A percentile compares a stretch with the other conserved stretches of the same genome.
Conservation (phyloP, 2,329 filamentous ascomycete species). For the Grosmannia huntii region DNA sequence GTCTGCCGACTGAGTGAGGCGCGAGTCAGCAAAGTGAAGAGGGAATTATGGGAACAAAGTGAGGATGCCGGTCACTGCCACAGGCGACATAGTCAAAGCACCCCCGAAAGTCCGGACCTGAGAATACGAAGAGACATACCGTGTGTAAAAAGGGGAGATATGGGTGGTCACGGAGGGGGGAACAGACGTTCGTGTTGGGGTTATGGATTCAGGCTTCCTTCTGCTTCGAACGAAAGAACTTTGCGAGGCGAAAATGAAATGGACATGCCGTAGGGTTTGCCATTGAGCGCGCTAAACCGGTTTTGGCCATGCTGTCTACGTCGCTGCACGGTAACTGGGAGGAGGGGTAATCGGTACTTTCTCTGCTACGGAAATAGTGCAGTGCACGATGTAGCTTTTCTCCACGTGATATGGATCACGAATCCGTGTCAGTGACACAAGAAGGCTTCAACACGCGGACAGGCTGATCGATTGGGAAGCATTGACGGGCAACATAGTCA, state of each 20-base stretch:
- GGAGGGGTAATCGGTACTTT: background rate
- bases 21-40: background rate
- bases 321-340: background rate
- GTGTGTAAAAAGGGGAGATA: background rate
- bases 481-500: background rate
- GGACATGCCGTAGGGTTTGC: conserved; percentile 6
- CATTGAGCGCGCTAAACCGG: conserved; percentile 3
- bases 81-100: background rate
- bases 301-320: background rate
- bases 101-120: background rate
- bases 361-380: background rate
- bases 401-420: background rate
- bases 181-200: background rate
- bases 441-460: background rate
- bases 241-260: conserved; percentile 4
- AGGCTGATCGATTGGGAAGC: background rate
- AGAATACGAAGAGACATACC: background rate
- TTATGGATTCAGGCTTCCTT: background rate
- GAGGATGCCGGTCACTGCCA: background rate
- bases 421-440: background rate
- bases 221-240: background rate
- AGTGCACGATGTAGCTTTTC: background rate
- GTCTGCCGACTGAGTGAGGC: background rate
- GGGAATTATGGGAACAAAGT: background rate
- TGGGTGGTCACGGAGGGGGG: background rate